Percentiles rank a stretch among this genome's conserved stretches.
phyloP scores from a whole-genome alignment of 2,329 filamentous ascomycete species.

The Didymella lethalis region DNA sequence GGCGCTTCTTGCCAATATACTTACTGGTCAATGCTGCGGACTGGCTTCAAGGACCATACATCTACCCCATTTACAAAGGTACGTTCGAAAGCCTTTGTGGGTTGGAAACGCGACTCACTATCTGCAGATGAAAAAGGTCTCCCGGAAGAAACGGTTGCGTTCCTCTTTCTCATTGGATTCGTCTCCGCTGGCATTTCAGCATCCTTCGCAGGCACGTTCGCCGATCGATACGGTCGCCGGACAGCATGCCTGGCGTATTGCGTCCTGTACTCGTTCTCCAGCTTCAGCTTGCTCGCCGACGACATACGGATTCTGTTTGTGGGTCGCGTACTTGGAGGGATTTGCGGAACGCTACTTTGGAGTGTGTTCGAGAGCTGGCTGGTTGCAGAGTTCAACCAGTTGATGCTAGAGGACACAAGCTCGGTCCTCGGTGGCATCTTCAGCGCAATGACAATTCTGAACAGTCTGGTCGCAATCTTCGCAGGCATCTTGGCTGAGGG shows the following conservation, averaged over 20 bases:
- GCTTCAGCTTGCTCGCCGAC: slow-evolving; percentile 60
- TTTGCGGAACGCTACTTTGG: slow-evolving; percentile 65
- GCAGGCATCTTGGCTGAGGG: slow-evolving; percentile 63
- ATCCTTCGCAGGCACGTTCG: slow-evolving; percentile 58
- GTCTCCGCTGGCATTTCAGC: slow-evolving; percentile 60
- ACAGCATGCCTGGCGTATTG: slow-evolving; percentile 65
- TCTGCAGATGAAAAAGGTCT: slow-evolving; percentile 55
- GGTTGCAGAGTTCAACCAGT: slow-evolving; percentile 63
- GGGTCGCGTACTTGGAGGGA: slow-evolving; percentile 63
- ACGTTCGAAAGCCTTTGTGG: not conserved
- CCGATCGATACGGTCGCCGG: slow-evolving; percentile 61
- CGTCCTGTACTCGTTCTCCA: slow-evolving; percentile 61
- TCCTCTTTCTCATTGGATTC: slow-evolving; percentile 54
- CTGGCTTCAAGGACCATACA: slow-evolving; percentile 60
- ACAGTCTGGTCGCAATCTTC: slow-evolving; percentile 59
- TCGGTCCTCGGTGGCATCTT: slow-evolving; percentile 61
- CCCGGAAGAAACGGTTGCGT: slow-evolving; percentile 55
- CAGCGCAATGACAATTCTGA: slow-evolving; percentile 61
- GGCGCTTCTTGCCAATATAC: slow-evolving; percentile 56
- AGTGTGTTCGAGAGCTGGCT: slow-evolving; percentile 70
- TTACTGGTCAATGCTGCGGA: slow-evolving; percentile 56
- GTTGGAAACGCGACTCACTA: slow-evolving; percentile 11
- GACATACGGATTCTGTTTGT: slow-evolving; percentile 58
- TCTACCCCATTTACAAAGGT: slow-evolving; percentile 62
- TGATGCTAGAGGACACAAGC: slow-evolving; percentile 53